Base-by-base conservation (phyloP, 352 stramenopile genomes). In the Phytophthora sp. region DNA sequence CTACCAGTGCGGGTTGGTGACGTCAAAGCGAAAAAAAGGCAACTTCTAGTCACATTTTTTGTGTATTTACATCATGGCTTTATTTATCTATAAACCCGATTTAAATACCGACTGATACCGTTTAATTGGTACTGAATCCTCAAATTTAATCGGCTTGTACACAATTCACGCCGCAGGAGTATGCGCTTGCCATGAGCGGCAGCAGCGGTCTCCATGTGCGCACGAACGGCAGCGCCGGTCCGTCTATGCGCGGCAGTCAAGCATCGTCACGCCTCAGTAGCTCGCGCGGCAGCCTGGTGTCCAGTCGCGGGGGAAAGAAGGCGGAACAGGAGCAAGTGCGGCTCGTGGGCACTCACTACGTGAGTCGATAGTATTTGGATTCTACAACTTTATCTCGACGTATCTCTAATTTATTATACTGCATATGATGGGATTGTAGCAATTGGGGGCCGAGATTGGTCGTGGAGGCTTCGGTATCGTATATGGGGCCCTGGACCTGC, bases 401-500 rank as follows among this genome's bases (percentile, higher is more conserved):
- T 49, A 21, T 49, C 21, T 54, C 5, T 38, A 44, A 55, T 38
- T 42, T 30, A 8, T 50, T 66, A 59, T 58, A 2, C 30, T 58
- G 45, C 54, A 31, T 55, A 20, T 68, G 57, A 42, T 18, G 9
- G 16, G 39, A 3, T 20, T 29, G 76, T 36, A 98, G 84, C 91
- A 97, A 93, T 67, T 98, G 6, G 93, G 93, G 2, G 78, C 84
- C 3, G 89, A 98, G 69, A 97, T 98, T 45, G 94, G 94, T 0
- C 88, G 89, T 11, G 94, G 94, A 15, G 94, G 93, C 42, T 98
- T 97, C 62, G 91, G 90, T 16, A 74, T 93, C 20, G 93, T 98
- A 30, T 98, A 89, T 63, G 78, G 85, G n/a, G 94, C 91, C 15
- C 71, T 97, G 51, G 87, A 95, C 57, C 71, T 94, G 60, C 82